Conservation (phyloP, 75 land plant genomes). For the Pinus albicaulis region DNA sequence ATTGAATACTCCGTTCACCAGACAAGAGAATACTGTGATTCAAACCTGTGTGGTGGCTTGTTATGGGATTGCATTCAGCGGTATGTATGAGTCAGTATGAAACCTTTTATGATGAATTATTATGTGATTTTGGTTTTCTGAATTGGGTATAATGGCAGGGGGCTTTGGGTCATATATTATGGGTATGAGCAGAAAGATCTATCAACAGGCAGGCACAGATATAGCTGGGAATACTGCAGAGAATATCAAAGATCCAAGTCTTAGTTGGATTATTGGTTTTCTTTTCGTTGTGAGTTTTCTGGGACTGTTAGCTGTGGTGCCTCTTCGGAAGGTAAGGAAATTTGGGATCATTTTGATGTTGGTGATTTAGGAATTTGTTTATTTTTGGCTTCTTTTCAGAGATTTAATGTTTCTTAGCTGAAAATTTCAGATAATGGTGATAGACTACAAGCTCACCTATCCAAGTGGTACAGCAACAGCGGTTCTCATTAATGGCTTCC, state of each 20-base stretch:
- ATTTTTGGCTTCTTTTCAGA: neutral
- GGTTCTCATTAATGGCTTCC: slow-evolving; percentile 88
- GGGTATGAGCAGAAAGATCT: slow-evolving; percentile 27
- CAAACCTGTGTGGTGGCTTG: slow-evolving; percentile 64
- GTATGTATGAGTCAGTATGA: slow-evolving; percentile 13
- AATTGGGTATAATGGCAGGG: slow-evolving; percentile 16
- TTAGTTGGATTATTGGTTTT: slow-evolving; percentile 33
- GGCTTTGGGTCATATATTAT: slow-evolving; percentile 42
- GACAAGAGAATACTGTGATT: slow-evolving; percentile 68
- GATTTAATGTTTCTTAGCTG: too few species aligned
- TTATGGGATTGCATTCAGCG: slow-evolving; percentile 49
- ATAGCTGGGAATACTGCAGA: slow-evolving; percentile 11
- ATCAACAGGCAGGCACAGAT: neutral
- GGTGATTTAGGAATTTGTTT: neutral
- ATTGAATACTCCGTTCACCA: slow-evolving; percentile 37
- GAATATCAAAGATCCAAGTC: slow-evolving; percentile 14
- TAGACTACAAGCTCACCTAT: slow-evolving; percentile 82
- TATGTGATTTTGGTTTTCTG: neutral
- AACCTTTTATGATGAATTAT: neutral
- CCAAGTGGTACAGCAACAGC: slow-evolving; percentile 99
- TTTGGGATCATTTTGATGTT: neutral
- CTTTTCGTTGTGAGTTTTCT: slow-evolving; percentile 22
- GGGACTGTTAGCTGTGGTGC: slow-evolving; percentile 29
- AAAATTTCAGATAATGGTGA: slow-evolving; percentile 57
- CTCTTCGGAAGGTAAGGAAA: slow-evolving; percentile 38